A percentile compares a stretch with the other conserved stretches of the same genome.
Evolutionary conservation across 2,329 filamentous ascomycete genomes (phyloP).

Genomic region (Cephalotrichum gorgonifer): DNA sequence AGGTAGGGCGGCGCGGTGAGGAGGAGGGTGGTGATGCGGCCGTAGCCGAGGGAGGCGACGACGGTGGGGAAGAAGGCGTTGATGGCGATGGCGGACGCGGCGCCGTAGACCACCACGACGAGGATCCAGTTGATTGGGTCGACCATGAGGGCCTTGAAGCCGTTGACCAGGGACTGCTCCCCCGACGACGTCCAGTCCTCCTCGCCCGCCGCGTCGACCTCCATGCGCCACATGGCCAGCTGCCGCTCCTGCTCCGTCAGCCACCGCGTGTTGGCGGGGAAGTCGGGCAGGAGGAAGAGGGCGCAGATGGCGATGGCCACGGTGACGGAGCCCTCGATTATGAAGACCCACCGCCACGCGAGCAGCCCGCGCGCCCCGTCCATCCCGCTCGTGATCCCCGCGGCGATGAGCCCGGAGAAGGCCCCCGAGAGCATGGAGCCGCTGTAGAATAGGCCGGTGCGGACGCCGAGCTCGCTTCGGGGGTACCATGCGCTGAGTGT

Average conservation of each 20-base stretch:
- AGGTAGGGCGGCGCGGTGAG: constrained; percentile 49
- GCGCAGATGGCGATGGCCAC: constrained; percentile 36
- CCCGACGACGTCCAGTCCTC: constrained; percentile 39
- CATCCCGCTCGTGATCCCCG: constrained; percentile 47
- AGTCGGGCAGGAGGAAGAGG: constrained; percentile 39
- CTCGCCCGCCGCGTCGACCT: constrained; percentile 48
- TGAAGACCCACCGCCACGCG: constrained; percentile 54
- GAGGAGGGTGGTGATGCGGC: constrained; percentile 39
- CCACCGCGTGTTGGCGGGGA: constrained; percentile 45
- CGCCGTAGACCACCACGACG: constrained; percentile 52
- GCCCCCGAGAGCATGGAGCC: constrained; percentile 50
- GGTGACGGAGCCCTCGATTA: constrained; percentile 41
- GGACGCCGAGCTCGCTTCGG: constrained; percentile 40
- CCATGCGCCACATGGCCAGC: constrained; percentile 39
- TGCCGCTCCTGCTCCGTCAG: constrained; percentile 48
- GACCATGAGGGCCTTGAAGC: constrained; percentile 47
- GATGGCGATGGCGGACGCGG: constrained; percentile 47
- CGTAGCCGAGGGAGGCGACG: constrained; percentile 41
- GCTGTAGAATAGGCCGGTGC: constrained; percentile 48
- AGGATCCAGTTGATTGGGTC: constrained; percentile 54
- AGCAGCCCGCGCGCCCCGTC: constrained; percentile 40
- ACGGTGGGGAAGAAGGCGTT: constrained; percentile 49
- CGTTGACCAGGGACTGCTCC: constrained; percentile 35
- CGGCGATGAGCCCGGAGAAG: constrained; percentile 48
- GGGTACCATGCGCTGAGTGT: constrained; percentile 60